Evolutionary conservation across 169 alveolate genomes (phyloP).

Genomic region (Cryptosporidium canis): DNA sequence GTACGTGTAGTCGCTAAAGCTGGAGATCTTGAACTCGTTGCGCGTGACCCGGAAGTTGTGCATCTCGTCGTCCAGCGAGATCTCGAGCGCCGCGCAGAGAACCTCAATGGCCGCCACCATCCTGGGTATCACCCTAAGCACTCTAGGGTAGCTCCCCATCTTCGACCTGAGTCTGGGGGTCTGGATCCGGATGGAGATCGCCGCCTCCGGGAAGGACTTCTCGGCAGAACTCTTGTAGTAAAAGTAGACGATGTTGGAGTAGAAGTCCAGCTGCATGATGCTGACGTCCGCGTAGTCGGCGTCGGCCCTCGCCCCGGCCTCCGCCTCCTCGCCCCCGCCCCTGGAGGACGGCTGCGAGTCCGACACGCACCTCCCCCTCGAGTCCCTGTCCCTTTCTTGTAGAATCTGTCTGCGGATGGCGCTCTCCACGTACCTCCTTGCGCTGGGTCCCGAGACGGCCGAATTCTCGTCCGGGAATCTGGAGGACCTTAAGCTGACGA

Average conservation of each 20-base stretch:
- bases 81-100: not conserved
- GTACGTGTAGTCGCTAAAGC: conserved; percentile 8
- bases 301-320: too few relatives aligned
- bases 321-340: too few relatives aligned
- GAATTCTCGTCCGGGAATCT: too few relatives aligned
- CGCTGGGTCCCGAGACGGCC: too few relatives aligned
- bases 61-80: conserved; percentile 43
- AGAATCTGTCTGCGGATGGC: too few relatives aligned
- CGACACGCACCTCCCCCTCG: too few relatives aligned
- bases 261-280: not conserved
- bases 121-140: conserved; percentile 9
- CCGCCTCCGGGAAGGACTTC: conserved; percentile 7
- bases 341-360: too few relatives aligned
- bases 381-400: too few relatives aligned
- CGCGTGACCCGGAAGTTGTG: not conserved
- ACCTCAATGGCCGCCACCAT: conserved; percentile 25
- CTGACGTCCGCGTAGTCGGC: too few relatives aligned
- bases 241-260: conserved; percentile 20
- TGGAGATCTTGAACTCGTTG: conserved; percentile 36
- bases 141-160: not conserved
- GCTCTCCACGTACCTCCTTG: too few relatives aligned
- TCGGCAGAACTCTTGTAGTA: conserved; percentile 15
- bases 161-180: conserved; percentile 25
- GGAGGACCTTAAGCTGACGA: not conserved
- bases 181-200: conserved; percentile 15